Evolutionary conservation across 805 yeast species (phyloP).

Genomic region (Diddensiella santjacobensis): DNA sequence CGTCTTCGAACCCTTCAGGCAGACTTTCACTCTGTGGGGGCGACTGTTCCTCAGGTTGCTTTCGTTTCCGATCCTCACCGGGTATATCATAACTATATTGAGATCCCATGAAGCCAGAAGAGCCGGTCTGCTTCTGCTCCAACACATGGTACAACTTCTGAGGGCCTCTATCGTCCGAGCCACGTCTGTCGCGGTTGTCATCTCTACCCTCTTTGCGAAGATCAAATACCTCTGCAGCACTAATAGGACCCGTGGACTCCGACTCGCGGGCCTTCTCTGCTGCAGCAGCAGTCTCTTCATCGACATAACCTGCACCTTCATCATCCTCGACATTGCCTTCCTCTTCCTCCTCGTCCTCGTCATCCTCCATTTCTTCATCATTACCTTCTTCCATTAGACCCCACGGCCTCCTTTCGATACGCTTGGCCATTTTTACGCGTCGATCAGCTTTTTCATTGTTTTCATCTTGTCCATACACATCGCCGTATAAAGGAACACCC

Average conservation of each 20-base stretch:
- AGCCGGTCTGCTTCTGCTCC: slow-evolving; percentile 21
- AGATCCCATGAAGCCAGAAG: slow-evolving; percentile 31
- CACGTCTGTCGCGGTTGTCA: slow-evolving; percentile 3
- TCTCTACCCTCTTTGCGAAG: slow-evolving; percentile 18
- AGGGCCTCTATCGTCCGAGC: slow-evolving; percentile 8
- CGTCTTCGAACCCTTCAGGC: slow-evolving; percentile 12
- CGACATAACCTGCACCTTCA: slow-evolving; percentile 38
- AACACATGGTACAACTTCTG: slow-evolving; percentile 35
- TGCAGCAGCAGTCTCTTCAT: slow-evolving; percentile 33
- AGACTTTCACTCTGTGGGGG: not conserved
- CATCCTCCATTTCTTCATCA: slow-evolving; percentile 35
- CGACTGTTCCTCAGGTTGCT: not conserved
- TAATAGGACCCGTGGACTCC: not conserved
- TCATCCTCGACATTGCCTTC: slow-evolving; percentile 29
- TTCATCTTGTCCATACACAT: slow-evolving; percentile 26
- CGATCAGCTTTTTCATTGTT: not conserved
- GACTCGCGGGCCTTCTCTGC: slow-evolving; percentile 17
- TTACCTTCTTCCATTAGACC: slow-evolving; percentile 30
- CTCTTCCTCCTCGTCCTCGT: slow-evolving; percentile 34
- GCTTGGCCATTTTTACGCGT: slow-evolving; percentile 9
- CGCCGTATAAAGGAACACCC: slow-evolving; percentile 36
- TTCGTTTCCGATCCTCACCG: slow-evolving; percentile 9
- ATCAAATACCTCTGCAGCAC: slow-evolving; percentile 13
- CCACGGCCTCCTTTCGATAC: slow-evolving; percentile 26
- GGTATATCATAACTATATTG: slow-evolving; percentile 27